Conservation (phyloP, 352 stramenopile genomes). For the Pythium grandisporangium region DNA sequence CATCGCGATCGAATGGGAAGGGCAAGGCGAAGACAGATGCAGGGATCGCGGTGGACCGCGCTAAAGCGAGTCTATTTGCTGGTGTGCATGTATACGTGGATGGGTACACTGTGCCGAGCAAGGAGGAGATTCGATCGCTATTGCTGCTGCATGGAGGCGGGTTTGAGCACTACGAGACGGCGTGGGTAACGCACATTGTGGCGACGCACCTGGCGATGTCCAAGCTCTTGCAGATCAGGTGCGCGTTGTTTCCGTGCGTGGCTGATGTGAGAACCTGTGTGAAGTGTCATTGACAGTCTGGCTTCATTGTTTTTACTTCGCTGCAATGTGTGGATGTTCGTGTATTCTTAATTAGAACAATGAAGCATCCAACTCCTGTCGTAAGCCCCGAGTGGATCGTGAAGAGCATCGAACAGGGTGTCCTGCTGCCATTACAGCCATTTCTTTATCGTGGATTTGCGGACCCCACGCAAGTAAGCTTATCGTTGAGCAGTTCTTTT, state of each 20-base stretch:
- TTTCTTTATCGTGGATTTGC: conserved; percentile 85
- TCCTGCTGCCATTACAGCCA: conserved; percentile 54
- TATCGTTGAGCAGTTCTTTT: no score
- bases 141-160: conserved; percentile 71
- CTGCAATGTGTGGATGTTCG: no score
- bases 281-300: no score
- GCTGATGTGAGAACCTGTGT: not conserved
- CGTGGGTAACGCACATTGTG: conserved; percentile 82
- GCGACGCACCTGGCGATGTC: conserved; percentile 74
- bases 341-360: conserved; percentile 26
- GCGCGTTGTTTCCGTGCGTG: conserved; percentile 6
- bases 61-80: conserved; percentile 32
- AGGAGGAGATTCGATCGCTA: conserved; percentile 77
- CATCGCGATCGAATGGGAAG: not conserved
- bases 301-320: no score
- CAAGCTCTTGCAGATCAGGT: conserved; percentile 83
- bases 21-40: conserved; percentile 1
- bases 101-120: conserved; percentile 76
- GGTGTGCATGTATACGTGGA: conserved; percentile 84
- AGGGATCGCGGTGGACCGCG: not conserved
- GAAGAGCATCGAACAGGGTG: conserved; percentile 72
- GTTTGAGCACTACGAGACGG: conserved; percentile 86
- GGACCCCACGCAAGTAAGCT: conserved; percentile 51
- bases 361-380: conserved; percentile 55
- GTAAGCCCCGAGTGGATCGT: conserved; percentile 90